Conservation (phyloP, 2,329 filamentous ascomycete genomes). For the Cryphonectria japonica region DNA sequence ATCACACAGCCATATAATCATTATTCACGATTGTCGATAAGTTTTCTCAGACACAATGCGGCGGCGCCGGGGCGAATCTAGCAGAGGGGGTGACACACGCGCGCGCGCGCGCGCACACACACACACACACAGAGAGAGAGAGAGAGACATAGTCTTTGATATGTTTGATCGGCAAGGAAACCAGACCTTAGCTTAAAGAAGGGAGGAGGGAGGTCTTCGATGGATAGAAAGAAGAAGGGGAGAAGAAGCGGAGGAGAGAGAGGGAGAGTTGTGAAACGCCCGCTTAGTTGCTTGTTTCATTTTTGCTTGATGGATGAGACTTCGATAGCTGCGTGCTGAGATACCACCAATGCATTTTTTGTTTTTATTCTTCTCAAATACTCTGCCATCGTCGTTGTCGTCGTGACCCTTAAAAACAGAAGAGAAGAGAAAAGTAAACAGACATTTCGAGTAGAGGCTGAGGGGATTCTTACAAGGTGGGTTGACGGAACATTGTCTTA, state of each 20-base stretch:
- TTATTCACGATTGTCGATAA: not conserved
- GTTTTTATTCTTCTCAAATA: constrained; percentile 25
- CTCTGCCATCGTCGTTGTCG: not conserved
- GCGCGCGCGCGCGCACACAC: too few relatives aligned
- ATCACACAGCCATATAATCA: not conserved
- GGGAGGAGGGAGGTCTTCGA: not conserved
- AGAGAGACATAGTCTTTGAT: not conserved
- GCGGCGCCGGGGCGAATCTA: not conserved
- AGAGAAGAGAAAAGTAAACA: too few relatives aligned
- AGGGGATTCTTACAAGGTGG: too few relatives aligned
- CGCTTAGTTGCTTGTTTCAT: not conserved
- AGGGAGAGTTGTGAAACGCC: not conserved
- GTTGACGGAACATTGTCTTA: too few relatives aligned
- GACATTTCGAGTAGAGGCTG: too few relatives aligned
- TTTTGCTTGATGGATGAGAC: constrained; percentile 23
- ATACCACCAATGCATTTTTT: constrained; percentile 28
- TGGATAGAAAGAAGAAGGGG: too few relatives aligned
- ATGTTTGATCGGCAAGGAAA: not conserved
- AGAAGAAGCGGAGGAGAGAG: too few relatives aligned
- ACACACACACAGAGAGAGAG: not conserved
- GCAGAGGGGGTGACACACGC: not conserved
- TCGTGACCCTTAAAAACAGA: not conserved
- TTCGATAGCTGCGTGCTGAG: constrained; percentile 22
- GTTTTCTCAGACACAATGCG: not conserved
- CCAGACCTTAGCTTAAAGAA: not conserved